Evolutionary conservation across 1,284 basidiomycete genomes (phyloP), one percentile per base, ranked within the genome.

Genomic region (Somion occarium): DNA sequence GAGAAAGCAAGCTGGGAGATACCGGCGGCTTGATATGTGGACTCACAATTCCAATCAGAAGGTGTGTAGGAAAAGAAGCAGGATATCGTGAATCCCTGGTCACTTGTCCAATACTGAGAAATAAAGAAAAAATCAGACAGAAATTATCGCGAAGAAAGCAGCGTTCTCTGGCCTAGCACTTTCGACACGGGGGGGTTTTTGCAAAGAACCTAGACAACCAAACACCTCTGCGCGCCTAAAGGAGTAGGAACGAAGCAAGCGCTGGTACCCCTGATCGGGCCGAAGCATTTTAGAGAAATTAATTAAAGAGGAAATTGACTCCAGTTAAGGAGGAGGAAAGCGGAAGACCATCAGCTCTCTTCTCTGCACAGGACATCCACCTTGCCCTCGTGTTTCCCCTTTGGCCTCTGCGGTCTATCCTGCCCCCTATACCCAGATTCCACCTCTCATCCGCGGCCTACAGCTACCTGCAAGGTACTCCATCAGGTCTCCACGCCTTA

Each of bases 401-500:
- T 19, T 43, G 19, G 13, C 5, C 23, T 43, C 13, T 19, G 19
- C 42, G 13, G 42, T 43, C 22, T 11, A 13, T 5, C 42, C 20
- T 11, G 5, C 42, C 18, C 42, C 42, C 42, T 43, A n/a, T 5
- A 22, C 42, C 15, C 20, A 23, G 19, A 22, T 43, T 43, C 24
- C 23, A 43, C 19, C 42, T 43, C 22, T 43, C 19, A 43, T 24
- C 24, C 42, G 23, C 22, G 23, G 19, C 19, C 42, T 5, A 43
- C 13, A n/a, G 42, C 22, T 19, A 43, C 19, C 19, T 7, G 13
- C 39, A 22, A 41, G 39, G 39, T 15, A 41, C 39, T 41, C 39
- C 13, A 22, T 23, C 19, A 43, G 42, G 42, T 22, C n/a, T 19
- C n/a, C 42, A 43, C 42, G 42, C 42, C 22, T 43, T 43, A 43